phyloP scores from a whole-genome alignment of 305 asterid species.

The Striga hermonthica region DNA sequence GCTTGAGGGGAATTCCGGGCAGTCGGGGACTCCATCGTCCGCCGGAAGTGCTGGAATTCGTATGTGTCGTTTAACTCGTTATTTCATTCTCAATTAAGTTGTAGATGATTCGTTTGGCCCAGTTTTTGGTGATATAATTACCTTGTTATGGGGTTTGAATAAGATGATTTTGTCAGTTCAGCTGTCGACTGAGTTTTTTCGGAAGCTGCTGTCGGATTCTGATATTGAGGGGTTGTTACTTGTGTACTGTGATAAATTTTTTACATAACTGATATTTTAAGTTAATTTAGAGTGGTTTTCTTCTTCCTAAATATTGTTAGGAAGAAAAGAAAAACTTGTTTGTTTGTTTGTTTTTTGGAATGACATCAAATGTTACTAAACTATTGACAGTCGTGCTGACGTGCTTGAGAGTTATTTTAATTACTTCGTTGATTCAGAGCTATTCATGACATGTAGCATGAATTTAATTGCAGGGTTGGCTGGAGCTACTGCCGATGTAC shows the following conservation, averaged over 20 bases:
- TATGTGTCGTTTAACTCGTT: conserved; percentile 40
- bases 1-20: conserved; percentile 90
- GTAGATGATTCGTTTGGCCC: conserved; percentile 25
- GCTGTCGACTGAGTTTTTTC: conserved; percentile 22
- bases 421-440: conserved; percentile 21
- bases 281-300: background rate
- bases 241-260: background rate
- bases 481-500: conserved; percentile 99
- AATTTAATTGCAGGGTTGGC: conserved; percentile 77
- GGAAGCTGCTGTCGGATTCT: conserved; percentile 12
- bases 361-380: background rate
- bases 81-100: conserved; percentile 1
- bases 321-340: conserved; percentile 12
- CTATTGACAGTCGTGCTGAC: conserved; percentile 5
- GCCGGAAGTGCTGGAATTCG: conserved; percentile 99
- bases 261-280: background rate
- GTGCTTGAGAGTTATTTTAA: conserved; percentile 18
- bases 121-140: conserved; percentile 18
- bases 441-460: conserved; percentile 32
- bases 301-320: conserved; percentile 15
- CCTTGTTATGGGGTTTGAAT: conserved; percentile 26
- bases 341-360: conserved; percentile 15
- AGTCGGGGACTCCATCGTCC: conserved; percentile 87
- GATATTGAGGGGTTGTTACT: conserved; percentile 2
- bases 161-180: conserved; percentile 15